Base-by-base conservation (phyloP, 1,284 basidiomycete genomes). In the Malassezia slooffiae region DNA sequence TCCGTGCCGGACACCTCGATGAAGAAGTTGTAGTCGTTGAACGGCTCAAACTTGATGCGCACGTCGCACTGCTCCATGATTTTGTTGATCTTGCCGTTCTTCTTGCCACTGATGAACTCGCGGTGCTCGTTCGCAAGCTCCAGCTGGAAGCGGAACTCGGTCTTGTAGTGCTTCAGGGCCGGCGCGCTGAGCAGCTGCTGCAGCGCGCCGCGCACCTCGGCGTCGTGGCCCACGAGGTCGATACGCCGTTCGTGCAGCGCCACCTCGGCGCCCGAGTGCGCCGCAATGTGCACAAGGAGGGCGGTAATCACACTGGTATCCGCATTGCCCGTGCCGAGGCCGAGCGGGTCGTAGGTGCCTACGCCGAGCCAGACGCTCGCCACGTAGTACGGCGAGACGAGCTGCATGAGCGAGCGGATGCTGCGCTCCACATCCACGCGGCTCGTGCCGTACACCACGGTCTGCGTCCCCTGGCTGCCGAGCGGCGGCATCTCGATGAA, bases 41-140 rank as follows among this genome's bases (percentile, higher is more conserved):
- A 89, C 3, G 90, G 93, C 75, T 97, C 91, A 62, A 96, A 97
- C 73, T 95, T 95, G 77, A 97, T 95, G 72, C 93, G 91, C 61
- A 91, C 89, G 62, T 85, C 74, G 37, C 73, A 70, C 43, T 73
- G 62, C 55, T 74, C 73, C 42, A 77, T 70, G 24, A 71, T 67
- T 67, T 76, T 76, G 70, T 77, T 76, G 57, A 70, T 71, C 54
- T 71, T 73, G 58, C 67, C 70, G 48, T 70, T 70, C 54, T 70
- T 66, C 38, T 67, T 71, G 35, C 71, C 63, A 38, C 65, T 63
- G 71, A 97, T 95, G 71, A 97, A 97, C 60, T 97, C 93, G 55
- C 90, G 82, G 63, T 96, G 90, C 70, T 96, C 91, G 70, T 91
- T 95, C 33, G 90, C 86, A 10, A 97, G 79, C 73, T 97, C 93